phyloP scores from a whole-genome alignment of 1,139 yeast species.

The Debaryomycetaceae sp. region DNA sequence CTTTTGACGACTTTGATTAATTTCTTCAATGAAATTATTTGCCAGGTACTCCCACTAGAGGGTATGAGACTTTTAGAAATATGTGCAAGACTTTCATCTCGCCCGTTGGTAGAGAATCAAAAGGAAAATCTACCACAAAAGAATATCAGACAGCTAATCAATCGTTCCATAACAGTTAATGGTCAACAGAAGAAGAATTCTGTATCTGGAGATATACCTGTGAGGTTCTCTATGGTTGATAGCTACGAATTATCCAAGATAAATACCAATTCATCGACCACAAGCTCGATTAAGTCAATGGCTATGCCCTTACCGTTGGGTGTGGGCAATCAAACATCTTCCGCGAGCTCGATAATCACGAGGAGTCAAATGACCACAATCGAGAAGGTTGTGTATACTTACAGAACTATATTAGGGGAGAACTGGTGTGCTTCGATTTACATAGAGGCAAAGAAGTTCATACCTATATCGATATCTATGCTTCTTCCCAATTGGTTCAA shows the following conservation, averaged over 20 bases:
- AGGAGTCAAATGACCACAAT: conserved; percentile 39
- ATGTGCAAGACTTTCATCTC: conserved; percentile 52
- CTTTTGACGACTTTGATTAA: conserved; percentile 67
- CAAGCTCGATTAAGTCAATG: conserved; percentile 37
- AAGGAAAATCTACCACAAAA: conserved; percentile 10
- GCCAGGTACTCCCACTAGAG: conserved; percentile 57
- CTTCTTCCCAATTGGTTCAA: conserved; percentile 37
- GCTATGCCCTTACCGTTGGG: conserved; percentile 43
- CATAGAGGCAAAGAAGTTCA: conserved; percentile 23
- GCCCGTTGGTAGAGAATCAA: conserved; percentile 29
- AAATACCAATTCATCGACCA: conserved; percentile 41
- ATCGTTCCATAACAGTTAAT: conserved; percentile 41
- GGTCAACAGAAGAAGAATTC: conserved; percentile 22
- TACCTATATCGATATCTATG: conserved; percentile 23
- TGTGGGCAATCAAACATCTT: conserved; percentile 40
- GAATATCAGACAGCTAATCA: conserved; percentile 35
- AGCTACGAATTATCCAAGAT: conserved; percentile 48
- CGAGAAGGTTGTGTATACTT: conserved; percentile 45
- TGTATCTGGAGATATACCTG: conserved; percentile 20
- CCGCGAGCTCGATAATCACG: conserved; percentile 35
- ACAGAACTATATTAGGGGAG: conserved; percentile 47
- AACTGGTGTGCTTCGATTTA: conserved; percentile 43
- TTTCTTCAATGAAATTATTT: conserved; percentile 72
- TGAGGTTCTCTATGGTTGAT: conserved; percentile 47
- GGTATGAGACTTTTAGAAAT: conserved; percentile 58